Evolutionary conservation across 371 early-diverging fungal species (phyloP).

Genomic region (Mortierella sp.): DNA sequence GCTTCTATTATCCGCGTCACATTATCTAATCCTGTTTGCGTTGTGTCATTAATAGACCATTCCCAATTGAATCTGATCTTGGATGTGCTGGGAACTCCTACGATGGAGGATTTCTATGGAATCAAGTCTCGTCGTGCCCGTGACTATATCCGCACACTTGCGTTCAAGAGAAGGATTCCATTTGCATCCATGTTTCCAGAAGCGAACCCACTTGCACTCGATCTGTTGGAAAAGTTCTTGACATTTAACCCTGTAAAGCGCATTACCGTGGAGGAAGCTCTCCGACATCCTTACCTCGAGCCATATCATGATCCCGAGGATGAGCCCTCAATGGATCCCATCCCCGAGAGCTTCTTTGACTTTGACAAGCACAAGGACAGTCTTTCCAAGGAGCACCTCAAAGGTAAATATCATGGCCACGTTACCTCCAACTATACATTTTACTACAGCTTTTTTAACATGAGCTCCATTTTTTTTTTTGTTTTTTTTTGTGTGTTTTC

Average conservation of each 20-base stretch:
- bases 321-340: slow-evolving; percentile 84
- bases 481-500: not conserved
- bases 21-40: no score
- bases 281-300: slow-evolving; percentile 92
- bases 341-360: slow-evolving; percentile 87
- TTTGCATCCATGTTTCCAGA: slow-evolving; percentile 85
- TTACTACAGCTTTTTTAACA: not conserved
- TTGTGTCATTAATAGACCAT: slow-evolving; percentile 67
- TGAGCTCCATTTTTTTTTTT: not conserved
- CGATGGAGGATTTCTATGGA: slow-evolving; percentile 87
- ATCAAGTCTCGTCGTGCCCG: slow-evolving; percentile 88
- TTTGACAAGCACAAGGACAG: slow-evolving; percentile 91
- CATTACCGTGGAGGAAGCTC: slow-evolving; percentile 94
- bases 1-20: no score
- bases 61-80: slow-evolving; percentile 98
- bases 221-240: slow-evolving; percentile 93
- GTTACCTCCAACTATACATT: not conserved
- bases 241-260: slow-evolving; percentile 94
- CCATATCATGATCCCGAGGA: slow-evolving; percentile 89
- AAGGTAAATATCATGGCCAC: slow-evolving; percentile 63
- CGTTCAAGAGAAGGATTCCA: slow-evolving; percentile 91
- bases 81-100: slow-evolving; percentile 97
- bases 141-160: slow-evolving; percentile 92
- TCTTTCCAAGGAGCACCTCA: slow-evolving; percentile 86
- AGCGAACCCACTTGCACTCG: slow-evolving; percentile 87